Evolutionary conservation across 768 basidiomycete species (phyloP).

Genomic region (Kwoniella sp.): DNA sequence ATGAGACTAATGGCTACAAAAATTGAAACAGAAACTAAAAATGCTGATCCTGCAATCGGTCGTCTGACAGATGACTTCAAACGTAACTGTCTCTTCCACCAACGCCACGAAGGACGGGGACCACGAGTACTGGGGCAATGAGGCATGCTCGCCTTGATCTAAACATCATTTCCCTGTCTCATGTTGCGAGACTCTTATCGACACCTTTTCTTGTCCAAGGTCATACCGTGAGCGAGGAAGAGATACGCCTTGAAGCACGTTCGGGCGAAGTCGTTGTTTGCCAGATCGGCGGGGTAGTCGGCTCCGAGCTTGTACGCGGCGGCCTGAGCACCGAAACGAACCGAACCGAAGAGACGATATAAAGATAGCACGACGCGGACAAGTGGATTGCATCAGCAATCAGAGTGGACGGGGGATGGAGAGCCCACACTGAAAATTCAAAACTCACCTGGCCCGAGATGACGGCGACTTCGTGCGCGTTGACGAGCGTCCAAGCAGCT

Average conservation of each 20-base stretch:
- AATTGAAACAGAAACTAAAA: no score
- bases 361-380: not conserved
- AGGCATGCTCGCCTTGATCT: no score
- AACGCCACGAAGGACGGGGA: no score
- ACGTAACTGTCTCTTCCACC: no score
- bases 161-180: no score
- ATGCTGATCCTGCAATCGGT: no score
- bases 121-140: no score
- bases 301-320: constrained; percentile 59
- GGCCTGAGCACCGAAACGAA: constrained; percentile 34
- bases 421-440: no score
- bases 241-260: constrained; percentile 56
- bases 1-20: no score
- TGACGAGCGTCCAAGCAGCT: constrained; percentile 59
- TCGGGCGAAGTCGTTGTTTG: constrained; percentile 56
- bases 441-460: constrained; percentile 45
- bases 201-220: constrained; percentile 45
- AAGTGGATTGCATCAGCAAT: not conserved
- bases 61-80: no score
- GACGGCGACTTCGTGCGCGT: constrained; percentile 57
- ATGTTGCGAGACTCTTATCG: no score
- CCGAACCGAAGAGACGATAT: not conserved
- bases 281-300: constrained; percentile 57
- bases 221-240: constrained; percentile 51
- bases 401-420: not conserved